Evolutionary conservation across 2,329 filamentous ascomycete genomes (phyloP), one percentile per base, ranked within the genome.

Genomic region (Juglanconis sp.): DNA sequence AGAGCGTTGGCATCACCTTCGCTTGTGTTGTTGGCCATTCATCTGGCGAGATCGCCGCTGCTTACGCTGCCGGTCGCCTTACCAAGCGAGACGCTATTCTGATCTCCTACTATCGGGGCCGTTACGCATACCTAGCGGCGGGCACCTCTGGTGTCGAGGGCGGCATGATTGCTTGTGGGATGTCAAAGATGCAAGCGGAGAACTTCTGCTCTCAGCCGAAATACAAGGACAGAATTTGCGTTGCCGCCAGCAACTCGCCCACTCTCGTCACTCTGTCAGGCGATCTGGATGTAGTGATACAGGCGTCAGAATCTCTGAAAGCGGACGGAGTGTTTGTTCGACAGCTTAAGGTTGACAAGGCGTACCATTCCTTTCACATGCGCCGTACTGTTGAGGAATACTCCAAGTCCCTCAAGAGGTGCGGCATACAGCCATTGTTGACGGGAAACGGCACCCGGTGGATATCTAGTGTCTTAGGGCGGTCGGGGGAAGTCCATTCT

Each of bases 351-450:
- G 73, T 82, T 0, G 77, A 81, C 49, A 78, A 72, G 0, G 80
- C 79, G 0, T 82, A 82, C 54, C 80, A 82, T 66, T 82, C 79
- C 0, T 72, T 71, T 1, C 80, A 81, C 63, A 82, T 82, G 79
- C 53, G 66, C 1, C 59, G 32, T 30, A 67, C 76, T 1, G 72
- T 74, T 0, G 63, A 42, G 1, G 61, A 70, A 53, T 80, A 80
- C 57, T 61, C 70, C 3, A 57, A 71, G 32, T 66, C 65, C 1
- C 62, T 79, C 46, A 38, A 56, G 2, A 58, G 56, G 15, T 73
- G 69, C 35, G 11, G 40, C 9, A 24, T 49, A 17, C 42, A 60
- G 0, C 69, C 71, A 1, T 31, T 56, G 1, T 13, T 53, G 3
- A 59, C 61, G 7, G 63, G 66, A 17, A 72, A 71, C 38, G 65